Conservation (phyloP, 164 flowering plant genomes). For the Cinnamomum chago region DNA sequence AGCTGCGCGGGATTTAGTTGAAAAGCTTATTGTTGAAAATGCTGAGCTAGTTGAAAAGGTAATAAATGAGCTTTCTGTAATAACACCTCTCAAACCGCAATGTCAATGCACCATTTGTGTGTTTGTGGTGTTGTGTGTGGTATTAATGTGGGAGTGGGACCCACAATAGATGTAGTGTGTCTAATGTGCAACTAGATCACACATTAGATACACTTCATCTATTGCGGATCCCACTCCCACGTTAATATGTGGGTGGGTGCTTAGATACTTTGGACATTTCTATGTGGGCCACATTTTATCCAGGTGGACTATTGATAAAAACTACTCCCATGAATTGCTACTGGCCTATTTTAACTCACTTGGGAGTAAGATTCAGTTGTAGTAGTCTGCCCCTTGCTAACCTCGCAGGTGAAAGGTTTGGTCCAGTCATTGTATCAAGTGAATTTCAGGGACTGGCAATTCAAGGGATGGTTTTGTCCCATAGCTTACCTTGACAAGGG, state of each 20-base stretch:
- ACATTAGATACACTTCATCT: background rate
- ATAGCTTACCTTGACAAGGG: too few relatives aligned
- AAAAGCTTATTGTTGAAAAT: constrained; percentile 61
- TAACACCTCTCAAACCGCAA: background rate
- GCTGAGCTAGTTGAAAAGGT: constrained; percentile 83
- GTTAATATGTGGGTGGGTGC: too few relatives aligned
- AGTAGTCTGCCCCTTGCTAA: too few relatives aligned
- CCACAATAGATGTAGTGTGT: background rate
- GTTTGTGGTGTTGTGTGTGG: too few relatives aligned
- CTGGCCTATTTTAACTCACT: background rate
- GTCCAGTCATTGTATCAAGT: too few relatives aligned
- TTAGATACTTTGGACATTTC: too few relatives aligned
- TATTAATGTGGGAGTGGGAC: background rate
- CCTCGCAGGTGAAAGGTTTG: too few relatives aligned
- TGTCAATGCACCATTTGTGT: background rate
- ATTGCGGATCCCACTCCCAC: background rate
- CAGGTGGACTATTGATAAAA: background rate
- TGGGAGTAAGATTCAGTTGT: too few relatives aligned
- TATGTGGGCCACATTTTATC: background rate
- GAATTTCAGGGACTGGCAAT: too few relatives aligned
- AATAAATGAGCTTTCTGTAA: background rate
- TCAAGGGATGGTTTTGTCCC: too few relatives aligned
- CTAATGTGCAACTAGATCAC: background rate
- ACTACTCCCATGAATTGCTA: background rate
- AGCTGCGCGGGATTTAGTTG: constrained; percentile 49